Evolutionary conservation across 331 rosid genomes (phyloP).

Genomic region (Saraca asoca): DNA sequence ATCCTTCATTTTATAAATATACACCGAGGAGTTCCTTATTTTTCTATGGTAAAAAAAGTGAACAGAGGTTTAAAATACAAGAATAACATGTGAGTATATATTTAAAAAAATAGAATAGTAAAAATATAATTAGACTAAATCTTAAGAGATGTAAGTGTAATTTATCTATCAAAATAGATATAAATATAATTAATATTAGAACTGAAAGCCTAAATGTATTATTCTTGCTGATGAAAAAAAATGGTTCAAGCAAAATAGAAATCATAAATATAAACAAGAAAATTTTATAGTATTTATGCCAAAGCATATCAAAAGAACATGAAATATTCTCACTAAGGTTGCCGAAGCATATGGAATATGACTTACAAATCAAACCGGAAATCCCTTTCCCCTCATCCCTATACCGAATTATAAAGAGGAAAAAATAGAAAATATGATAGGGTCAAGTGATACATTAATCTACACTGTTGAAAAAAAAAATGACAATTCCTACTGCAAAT

Average conservation of each 20-base stretch:
- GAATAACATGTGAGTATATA: too few species aligned
- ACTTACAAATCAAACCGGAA: neutral
- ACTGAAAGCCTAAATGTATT: neutral
- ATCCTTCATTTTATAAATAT: too few species aligned
- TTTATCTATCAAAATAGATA: too few species aligned
- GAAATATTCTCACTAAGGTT: slow-evolving; percentile 16
- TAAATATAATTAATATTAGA: too few species aligned
- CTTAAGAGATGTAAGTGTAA: too few species aligned
- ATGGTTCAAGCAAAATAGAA: slow-evolving; percentile 20
- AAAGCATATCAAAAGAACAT: slow-evolving; percentile 20
- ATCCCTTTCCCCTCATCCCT: slow-evolving; percentile 21
- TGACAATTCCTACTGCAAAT: slow-evolving; percentile 33
- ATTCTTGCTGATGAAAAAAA: slow-evolving; percentile 21
- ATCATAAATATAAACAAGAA: neutral
- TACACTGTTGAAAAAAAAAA: slow-evolving; percentile 4
- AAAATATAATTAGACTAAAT: too few species aligned
- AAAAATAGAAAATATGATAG: slow-evolving; percentile 2
- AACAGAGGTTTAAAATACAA: too few species aligned
- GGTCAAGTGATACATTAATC: slow-evolving; percentile 14
- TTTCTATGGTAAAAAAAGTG: too few species aligned
- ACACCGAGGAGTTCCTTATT: too few species aligned
- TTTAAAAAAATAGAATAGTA: too few species aligned
- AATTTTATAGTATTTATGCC: slow-evolving; percentile 26
- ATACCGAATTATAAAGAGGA: slow-evolving; percentile 24
- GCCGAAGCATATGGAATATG: neutral